Base-by-base conservation (phyloP, 768 basidiomycete species). In the Boletus fagicola region DNA sequence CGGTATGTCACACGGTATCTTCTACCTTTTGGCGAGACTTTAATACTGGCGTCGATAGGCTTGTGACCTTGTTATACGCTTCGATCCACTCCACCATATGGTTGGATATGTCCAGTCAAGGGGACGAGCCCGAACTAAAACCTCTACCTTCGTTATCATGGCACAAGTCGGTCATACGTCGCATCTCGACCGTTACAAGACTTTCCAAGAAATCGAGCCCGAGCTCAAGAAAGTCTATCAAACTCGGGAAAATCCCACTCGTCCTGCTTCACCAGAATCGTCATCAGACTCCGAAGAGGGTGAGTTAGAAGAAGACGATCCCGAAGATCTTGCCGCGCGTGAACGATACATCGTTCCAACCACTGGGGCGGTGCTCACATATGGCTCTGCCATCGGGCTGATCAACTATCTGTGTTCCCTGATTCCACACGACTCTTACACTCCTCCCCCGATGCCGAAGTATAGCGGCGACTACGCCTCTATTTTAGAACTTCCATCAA, bases 71-170 rank as follows among this genome's bases (percentile, higher is more conserved):
- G 90, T 94, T 45, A 79, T 95, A 62, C 89, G 93, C 6, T 94
- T 93, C 63, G 92, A 96, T 65, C 76, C 83, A 7, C 75, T 94
- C 9, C 82, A 87, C 40, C 90, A 92, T 59, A 86, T 94, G 82
- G 86, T 88, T 20, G 88, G 87, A 49, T 95, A 95, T 63, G 83
- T 95, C 42, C 94, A 96, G 69, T 93, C 90, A 20, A 85, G 94
- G 28, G 94, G 94, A 39, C 81, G 94, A 13, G 93, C 94, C 0
- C 79, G 94, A 46, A 87, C 85, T 58, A 82, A 83, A 55, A 76
- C 81, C 0, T 92, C 92, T 1, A 86, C 84, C 2, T 95, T 90
- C 63, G 76, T 94, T 44, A 79, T 94, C 31, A 88, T 96, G 90
- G 78, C 92, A 18, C 83, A 85, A 59, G 74, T 87, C 57, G 81